These are phyloP conservation scores for Acanthamoeba sp. DNA, from an alignment of 208 protist genomes.

Conservation along the genomic window DNA sequence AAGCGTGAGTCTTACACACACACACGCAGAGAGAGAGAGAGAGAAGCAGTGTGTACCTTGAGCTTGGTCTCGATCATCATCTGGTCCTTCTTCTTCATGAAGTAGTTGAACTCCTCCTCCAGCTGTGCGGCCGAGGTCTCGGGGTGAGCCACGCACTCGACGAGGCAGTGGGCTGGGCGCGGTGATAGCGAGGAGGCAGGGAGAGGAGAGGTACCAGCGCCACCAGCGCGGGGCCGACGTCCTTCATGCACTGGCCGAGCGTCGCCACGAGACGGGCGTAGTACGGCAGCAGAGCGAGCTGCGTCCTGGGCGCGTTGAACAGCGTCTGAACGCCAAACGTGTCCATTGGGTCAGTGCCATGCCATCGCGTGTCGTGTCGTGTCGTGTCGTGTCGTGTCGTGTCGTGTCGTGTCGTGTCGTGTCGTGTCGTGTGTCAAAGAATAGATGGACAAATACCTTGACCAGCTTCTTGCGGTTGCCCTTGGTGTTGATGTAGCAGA, in stretches of 20 bases:
- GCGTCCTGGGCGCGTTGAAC: constrained; percentile 80
- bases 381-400: not conserved
- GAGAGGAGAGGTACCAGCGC: constrained; percentile 42
- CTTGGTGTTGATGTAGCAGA: constrained; percentile 83
- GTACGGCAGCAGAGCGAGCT: constrained; percentile 85
- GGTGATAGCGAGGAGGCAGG: too few relatives aligned
- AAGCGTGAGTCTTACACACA: too few relatives aligned
- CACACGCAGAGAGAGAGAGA: not conserved
- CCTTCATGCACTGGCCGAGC: constrained; percentile 75
- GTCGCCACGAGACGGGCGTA: constrained; percentile 83
- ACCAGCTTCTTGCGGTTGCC: constrained; percentile 83
- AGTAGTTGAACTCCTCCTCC: constrained; percentile 87
- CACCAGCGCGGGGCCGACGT: constrained; percentile 78
- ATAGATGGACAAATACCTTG: constrained; percentile 55
- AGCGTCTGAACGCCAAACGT: constrained; percentile 62
- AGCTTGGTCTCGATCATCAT: constrained; percentile 85
- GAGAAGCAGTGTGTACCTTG: not conserved
- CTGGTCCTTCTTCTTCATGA: constrained; percentile 83
- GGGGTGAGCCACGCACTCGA: too few relatives aligned
- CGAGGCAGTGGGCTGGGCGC: too few relatives aligned
- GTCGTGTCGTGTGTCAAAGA: not conserved
- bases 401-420: too few relatives aligned
- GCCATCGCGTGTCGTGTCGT: not conserved
- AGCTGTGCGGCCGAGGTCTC: too few relatives aligned
- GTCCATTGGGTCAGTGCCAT: too few relatives aligned